These are phyloP conservation scores for Streptanthus diversifolius DNA, from an alignment of 345 rosid species.

Conservation along the genomic window DNA sequence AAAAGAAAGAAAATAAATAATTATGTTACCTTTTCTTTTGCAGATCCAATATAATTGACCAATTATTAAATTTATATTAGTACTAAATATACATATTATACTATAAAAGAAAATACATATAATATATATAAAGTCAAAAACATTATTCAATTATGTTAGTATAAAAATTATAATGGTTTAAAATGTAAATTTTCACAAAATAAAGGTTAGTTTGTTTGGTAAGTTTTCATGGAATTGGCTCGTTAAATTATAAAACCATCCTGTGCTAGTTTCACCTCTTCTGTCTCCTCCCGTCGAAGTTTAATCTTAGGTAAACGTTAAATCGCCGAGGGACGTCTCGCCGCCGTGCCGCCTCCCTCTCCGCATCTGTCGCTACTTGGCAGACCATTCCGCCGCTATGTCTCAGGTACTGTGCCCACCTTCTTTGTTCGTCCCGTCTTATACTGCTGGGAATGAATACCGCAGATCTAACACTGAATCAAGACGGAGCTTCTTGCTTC, in stretches of 20 bases:
- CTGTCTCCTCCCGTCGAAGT: conserved; percentile 1
- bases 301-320: conserved; percentile 18
- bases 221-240: background rate
- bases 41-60: no score
- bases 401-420: conserved; percentile 29
- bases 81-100: no score
- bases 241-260: background rate
- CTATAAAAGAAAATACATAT: no score
- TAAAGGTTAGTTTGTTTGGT: background rate
- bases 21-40: no score
- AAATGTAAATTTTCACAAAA: background rate
- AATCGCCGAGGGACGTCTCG: conserved; percentile 11
- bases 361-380: background rate
- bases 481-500: background rate
- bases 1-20: no score
- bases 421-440: background rate
- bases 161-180: no score
- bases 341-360: conserved; percentile 9
- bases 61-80: no score
- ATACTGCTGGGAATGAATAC: background rate
- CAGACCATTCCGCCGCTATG: conserved; percentile 11
- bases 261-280: background rate
- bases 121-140: no score
- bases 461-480: conserved; percentile 31
- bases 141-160: no score